Evolutionary conservation across 768 basidiomycete species (phyloP), one percentile per base, ranked within the genome.

Genomic region (Coprinellus aureogranulatus): DNA sequence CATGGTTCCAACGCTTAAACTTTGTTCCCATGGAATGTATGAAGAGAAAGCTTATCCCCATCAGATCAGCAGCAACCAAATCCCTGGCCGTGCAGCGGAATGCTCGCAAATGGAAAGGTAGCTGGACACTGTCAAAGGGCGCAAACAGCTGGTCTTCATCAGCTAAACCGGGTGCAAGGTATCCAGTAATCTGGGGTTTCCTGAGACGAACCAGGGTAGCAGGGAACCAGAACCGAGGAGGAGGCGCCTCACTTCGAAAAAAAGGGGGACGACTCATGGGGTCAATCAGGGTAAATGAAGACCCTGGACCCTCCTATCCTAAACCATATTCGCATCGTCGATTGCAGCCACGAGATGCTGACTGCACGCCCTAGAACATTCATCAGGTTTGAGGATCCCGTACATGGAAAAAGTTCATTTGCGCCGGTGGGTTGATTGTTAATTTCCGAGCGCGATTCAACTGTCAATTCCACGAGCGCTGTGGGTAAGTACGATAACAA

Each of bases 151-250:
- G 41, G 8, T 10, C 4, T n/a, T 8, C 14, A 44, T 16, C 12
- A 22, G 30, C 31, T 25, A 37, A 20, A 31, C 50, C 50, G 16
- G 50, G 50, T 14, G 22, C 39, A n/a, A 52, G 50, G 50, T 27
- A 37, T 23, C 50, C 50, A 52, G 34, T 9, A n/a, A n/a, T n/a
- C n/a, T n/a, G n/a, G n/a, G n/a, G n/a, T 20, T n/a, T 34, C 23
- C 50, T 30, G 50, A 37, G 22, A 30, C 34, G 34, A 30, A 25
- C 50, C 50, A 52, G 27, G 18, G 28, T 20, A 49, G 31, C 23
- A n/a, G 23, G 50, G 50, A 49, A 11, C 48, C 48, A 27, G 50
- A n/a, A 52, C 50, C 50, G 23, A 52, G n/a, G n/a, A 52, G 31
- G 31, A 52, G 50, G 50, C 50, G 31, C 14, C 10, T n/a, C 16